Base-by-base conservation (phyloP, 345 rosid genomes). In the Syzygium grande region DNA sequence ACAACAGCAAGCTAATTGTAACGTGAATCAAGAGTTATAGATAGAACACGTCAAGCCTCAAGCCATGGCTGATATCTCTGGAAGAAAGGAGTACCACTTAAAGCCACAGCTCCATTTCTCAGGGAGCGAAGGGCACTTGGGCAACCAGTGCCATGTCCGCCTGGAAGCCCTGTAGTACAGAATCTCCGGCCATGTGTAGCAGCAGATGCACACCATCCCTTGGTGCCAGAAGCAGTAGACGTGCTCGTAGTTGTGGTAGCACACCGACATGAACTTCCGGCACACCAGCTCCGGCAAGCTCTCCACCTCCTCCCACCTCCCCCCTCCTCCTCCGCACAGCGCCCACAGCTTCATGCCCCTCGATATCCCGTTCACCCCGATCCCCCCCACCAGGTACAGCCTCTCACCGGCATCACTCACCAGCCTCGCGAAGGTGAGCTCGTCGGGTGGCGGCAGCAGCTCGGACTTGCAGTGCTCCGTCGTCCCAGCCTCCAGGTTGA, bases 161-260 rank as follows among this genome's bases (percentile, higher is more conserved):
- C 94, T 92, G 3, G 95, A 91, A 34, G 94, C 90, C 93, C 90
- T 94, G 87, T 89, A 97, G 83, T 94, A 97, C 88, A 97, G 88
- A 86, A 97, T 93, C 95, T 97, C 99, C 13, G 99, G 99, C 99
- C 99, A 97, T 9, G 95, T 95, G 34, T 96, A 94, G 91, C 99
- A 97, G 95, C 97, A 96, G 27, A 96, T 89, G 87, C 98, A 96
- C 14, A 97, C 91, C 94, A 94, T 93, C 13, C 94, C 99, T 34
- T 91, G 92, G 52, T 97, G 99, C 98, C 98, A 97, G 34, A 97
- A 85, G 87, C 99, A 95, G 56, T 95, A 95, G n/a, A 96, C 96
- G 84, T 95, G 97, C 86, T 95, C 99, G 78, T 97, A 97, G 38
- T 94, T 95, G 79, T 97, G 99, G 90, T 97, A 97, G 85, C 98